Conservation (phyloP, 768 basidiomycete species). For the Baorangia bicolor region DNA sequence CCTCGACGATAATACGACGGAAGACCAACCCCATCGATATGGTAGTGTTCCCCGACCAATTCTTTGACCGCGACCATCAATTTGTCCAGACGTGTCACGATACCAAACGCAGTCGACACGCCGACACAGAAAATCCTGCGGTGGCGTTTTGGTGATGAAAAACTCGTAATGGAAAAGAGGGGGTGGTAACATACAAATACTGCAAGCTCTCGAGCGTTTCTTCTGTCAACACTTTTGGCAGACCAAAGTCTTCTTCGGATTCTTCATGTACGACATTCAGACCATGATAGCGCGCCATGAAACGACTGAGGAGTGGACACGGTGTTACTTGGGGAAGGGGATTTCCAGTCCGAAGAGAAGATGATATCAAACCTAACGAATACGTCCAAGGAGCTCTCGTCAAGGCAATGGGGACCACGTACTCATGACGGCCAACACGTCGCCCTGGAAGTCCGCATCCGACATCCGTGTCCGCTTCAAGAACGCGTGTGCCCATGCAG, state of each 20-base stretch:
- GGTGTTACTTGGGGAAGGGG: conserved; percentile 88
- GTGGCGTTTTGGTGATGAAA: background rate
- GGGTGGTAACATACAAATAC: conserved; percentile 59
- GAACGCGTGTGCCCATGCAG: conserved; percentile 75
- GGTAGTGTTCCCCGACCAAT: conserved; percentile 83
- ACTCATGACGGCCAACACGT: conserved; percentile 82
- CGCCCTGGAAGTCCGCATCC: conserved; percentile 82
- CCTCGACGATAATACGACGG: conserved; percentile 22
- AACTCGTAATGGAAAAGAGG: background rate
- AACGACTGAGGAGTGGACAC: conserved; percentile 55
- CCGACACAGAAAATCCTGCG: conserved; percentile 69
- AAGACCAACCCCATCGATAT: conserved; percentile 67
- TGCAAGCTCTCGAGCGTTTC: conserved; percentile 76
- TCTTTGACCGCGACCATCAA: conserved; percentile 83
- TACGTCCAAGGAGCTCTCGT: background rate
- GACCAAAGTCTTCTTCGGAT: conserved; percentile 70
- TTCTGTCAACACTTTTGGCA: conserved; percentile 67
- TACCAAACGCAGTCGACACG: conserved; percentile 63
- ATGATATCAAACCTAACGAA: conserved; percentile 67
- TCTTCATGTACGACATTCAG: conserved; percentile 69
- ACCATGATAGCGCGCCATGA: conserved; percentile 50
- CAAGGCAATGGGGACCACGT: conserved; percentile 17
- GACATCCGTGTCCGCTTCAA: conserved; percentile 70
- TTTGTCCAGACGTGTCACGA: conserved; percentile 72
- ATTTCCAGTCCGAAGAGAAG: conserved; percentile 66